Base-by-base conservation (phyloP, 192 early-diverging fungal species). In the Anaeromyces robustus region DNA sequence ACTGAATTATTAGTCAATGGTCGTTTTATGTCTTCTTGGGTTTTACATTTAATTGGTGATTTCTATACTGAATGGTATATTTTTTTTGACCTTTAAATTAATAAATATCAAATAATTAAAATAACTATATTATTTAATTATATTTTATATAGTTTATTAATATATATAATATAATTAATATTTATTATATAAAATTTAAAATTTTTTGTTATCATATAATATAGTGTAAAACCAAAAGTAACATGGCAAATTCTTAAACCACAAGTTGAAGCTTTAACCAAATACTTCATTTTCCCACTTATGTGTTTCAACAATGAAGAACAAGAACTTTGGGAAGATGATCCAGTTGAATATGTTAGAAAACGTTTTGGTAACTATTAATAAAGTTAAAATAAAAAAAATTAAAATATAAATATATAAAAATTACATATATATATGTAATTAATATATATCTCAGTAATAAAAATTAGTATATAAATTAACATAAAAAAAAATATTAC, bases 201-300 rank as follows among this genome's bases (percentile, higher is more conserved):
- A n/a, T n/a, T n/a, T n/a, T n/a, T n/a, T n/a, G n/a, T n/a, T n/a
- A n/a, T n/a, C n/a, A n/a, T n/a, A n/a, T n/a, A n/a, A 22, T 52
- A 34, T 79, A 83, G 95, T 85, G 90, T 98, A 80, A 95, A 94
- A 82, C 91, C 93, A 30, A 96, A 95, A 87, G 86, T 87, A 12
- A 95, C 95, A 6, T 99, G 97, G 97, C 90, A 91, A 81, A 89
- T 96, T 82, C 85, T 98, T 80, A 95, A 96, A 86, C 92, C 94
- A 34, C 94, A 97, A 82, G 86, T 91, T 28, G 92, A 92, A 80
- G 89, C 90, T 7, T 86, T 99, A 41, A 89, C 98, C 29, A 85
- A 91, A n/a, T 91, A 95, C 77, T 97, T 94, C 85, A 93, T 97
- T 80, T 98, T 95, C 89, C 96, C 96, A 81, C 92, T 94, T 79